phyloP scores from a whole-genome alignment of 352 stramenopile genomes.

The Globisporangium cystogenes region DNA sequence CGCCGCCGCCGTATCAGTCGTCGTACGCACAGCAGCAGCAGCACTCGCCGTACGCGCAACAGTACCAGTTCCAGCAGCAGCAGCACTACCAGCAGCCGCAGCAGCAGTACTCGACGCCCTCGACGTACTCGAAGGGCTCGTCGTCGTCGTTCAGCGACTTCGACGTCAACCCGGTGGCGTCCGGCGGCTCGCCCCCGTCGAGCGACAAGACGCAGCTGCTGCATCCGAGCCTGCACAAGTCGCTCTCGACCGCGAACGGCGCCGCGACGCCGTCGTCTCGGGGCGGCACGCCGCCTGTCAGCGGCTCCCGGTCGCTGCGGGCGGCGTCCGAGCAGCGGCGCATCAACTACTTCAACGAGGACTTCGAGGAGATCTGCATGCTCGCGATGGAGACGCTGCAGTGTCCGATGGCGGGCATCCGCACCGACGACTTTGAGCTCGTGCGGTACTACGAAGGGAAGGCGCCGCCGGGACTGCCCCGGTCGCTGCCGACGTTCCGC shows the following conservation, averaged over 20 bases:
- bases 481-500: constrained; percentile 81
- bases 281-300: constrained; percentile 15
- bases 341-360: constrained; percentile 85
- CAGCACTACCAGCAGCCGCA: constrained; percentile 4
- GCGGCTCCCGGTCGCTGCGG: constrained; percentile 29
- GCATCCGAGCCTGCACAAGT: constrained; percentile 14
- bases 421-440: constrained; percentile 84
- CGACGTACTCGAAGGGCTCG: constrained; percentile 23
- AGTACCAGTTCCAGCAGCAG: background rate
- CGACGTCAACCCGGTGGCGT: constrained; percentile 25
- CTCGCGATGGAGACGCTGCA: constrained; percentile 83
- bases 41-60: background rate
- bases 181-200: background rate
- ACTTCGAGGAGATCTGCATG: constrained; percentile 87
- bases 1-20: background rate
- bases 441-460: constrained; percentile 73
- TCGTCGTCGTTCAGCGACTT: constrained; percentile 44
- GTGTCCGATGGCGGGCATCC: constrained; percentile 84
- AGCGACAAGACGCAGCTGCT: constrained; percentile 11
- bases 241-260: constrained; percentile 14
- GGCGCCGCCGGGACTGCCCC: constrained; percentile 45
- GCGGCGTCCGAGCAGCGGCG: constrained; percentile 23
- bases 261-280: constrained; percentile 13
- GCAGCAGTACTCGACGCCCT: background rate
- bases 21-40: constrained; percentile 7